Evolutionary conservation across 495 filamentous ascomycete species (phyloP), one percentile per base, ranked within the genome.

Genomic region (Penicillium paradoxum): DNA sequence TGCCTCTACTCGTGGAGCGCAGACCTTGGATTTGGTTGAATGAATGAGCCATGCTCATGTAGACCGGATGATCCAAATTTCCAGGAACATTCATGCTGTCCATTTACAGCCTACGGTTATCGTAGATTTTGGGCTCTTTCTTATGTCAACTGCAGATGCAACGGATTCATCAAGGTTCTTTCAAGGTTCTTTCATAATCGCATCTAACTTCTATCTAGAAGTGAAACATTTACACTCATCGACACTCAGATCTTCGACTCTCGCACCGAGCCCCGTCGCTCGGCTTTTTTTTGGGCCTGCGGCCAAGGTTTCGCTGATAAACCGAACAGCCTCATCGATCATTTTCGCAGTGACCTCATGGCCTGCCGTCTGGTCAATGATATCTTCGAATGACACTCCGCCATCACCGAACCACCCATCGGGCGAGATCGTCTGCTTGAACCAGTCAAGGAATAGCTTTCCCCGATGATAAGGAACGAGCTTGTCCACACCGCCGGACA

Each of bases 401-500:
- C 79, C 79, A 48, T 83, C 82, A 5, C 70, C 71, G 45, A 79
- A 85, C 80, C 81, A 86, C 4, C 73, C 76, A 36, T 73, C 65
- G 9, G 70, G 66, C 2, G 62, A 69, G 33, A 82, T 62, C 0
- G 83, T 83, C 30, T 77, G 66, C 66, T 87, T 86, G 46, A 97
- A 73, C 70, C 84, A 89, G 7, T 67, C 63, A 42, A 96, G 53
- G 64, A 97, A 95, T 0, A 79, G 76, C 60, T 86, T 80, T 2
- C 78, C 75, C 14, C 82, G 83, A 19, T 73, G 72, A 67, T 90
- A 89, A 6, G 93, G 92, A 17, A 98, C 92, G 42, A 97, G 67
- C 61, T 88, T 90, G 65, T 98, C 93, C 15, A 73, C 73, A 0
- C 74, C 86, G 0, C 92, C 93, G 11, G 84, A 84, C 52, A 95